Evolutionary conservation across 495 filamentous ascomycete genomes (phyloP).

Genomic region (Tuber microsphaerosporum): DNA sequence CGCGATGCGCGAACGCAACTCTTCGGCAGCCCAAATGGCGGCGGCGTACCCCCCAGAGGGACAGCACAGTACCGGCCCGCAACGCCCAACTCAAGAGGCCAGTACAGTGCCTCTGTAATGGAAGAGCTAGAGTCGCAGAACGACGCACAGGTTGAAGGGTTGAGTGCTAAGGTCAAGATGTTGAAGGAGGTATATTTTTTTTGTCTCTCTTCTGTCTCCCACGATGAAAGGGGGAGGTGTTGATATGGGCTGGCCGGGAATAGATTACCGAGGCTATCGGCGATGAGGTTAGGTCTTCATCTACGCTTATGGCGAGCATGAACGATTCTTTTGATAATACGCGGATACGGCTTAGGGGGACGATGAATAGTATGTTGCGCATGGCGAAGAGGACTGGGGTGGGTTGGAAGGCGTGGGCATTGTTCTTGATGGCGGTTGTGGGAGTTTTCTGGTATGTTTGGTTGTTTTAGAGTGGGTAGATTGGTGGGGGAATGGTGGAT

Average conservation of each 20-base stretch:
- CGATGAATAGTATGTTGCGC: slow-evolving; percentile 92
- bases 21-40: slow-evolving; percentile 74
- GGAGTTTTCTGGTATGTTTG: slow-evolving; percentile 85
- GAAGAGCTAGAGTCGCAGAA: slow-evolving; percentile 94
- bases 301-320: slow-evolving; percentile 76
- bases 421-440: slow-evolving; percentile 73
- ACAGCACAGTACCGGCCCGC: slow-evolving; percentile 50
- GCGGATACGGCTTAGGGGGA: slow-evolving; percentile 67
- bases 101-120: slow-evolving; percentile 88
- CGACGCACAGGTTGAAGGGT: slow-evolving; percentile 80
- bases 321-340: slow-evolving; percentile 88
- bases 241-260: not conserved
- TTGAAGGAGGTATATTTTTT: slow-evolving; percentile 72
- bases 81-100: slow-evolving; percentile 62
- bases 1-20: slow-evolving; percentile 82
- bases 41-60: slow-evolving; percentile 32
- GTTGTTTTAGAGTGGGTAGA: slow-evolving; percentile 53
- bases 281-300: slow-evolving; percentile 82
- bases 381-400: slow-evolving; percentile 93
- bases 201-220: slow-evolving; percentile 1
- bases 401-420: slow-evolving; percentile 87
- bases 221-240: slow-evolving; percentile 23
- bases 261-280: slow-evolving; percentile 90
- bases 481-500: not conserved
- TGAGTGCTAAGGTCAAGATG: slow-evolving; percentile 81